Conservation (phyloP, 495 filamentous ascomycete genomes). For the Hypoxylon lenormandii region DNA sequence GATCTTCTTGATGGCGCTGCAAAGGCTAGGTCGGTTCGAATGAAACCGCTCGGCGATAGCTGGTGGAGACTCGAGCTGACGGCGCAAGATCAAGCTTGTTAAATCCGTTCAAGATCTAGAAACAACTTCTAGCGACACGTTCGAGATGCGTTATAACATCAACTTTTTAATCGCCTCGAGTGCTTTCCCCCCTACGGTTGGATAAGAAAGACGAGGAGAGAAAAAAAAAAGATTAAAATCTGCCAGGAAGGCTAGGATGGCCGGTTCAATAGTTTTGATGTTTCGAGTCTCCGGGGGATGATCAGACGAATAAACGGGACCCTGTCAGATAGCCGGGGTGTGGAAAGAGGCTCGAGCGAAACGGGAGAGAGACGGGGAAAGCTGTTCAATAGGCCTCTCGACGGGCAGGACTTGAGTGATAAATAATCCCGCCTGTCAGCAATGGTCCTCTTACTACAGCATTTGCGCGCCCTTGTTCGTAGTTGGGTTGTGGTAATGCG, state of each 20-base stretch:
- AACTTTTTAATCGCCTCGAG: constrained; percentile 6
- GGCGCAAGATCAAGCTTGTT: constrained; percentile 28
- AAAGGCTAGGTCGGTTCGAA: constrained; percentile 26
- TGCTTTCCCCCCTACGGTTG: constrained; percentile 13
- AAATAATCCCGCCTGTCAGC: constrained; percentile 45
- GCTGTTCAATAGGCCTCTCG: constrained; percentile 23
- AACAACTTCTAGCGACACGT: not conserved
- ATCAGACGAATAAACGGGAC: constrained; percentile 36
- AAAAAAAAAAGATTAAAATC: constrained; percentile 17
- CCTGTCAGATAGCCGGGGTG: constrained; percentile 37
- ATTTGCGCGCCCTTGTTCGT: constrained; percentile 26
- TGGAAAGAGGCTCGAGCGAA: constrained; percentile 44
- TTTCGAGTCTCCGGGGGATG: constrained; percentile 40
- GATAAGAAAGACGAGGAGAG: constrained; percentile 8
- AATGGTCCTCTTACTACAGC: constrained; percentile 35
- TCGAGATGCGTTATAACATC: constrained; percentile 9
- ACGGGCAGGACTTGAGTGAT: constrained; percentile 44
- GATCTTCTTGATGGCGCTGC: constrained; percentile 19
- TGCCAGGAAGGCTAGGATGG: constrained; percentile 17
- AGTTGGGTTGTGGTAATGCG: constrained; percentile 22
- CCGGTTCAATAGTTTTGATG: constrained; percentile 31
- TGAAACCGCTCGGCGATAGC: constrained; percentile 29
- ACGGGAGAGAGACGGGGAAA: constrained; percentile 16
- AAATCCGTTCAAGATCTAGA: constrained; percentile 1
- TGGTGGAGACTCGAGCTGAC: constrained; percentile 33